Evolutionary conservation across 2,329 filamentous ascomycete genomes (phyloP).

Genomic region (Neonectria ditissima): DNA sequence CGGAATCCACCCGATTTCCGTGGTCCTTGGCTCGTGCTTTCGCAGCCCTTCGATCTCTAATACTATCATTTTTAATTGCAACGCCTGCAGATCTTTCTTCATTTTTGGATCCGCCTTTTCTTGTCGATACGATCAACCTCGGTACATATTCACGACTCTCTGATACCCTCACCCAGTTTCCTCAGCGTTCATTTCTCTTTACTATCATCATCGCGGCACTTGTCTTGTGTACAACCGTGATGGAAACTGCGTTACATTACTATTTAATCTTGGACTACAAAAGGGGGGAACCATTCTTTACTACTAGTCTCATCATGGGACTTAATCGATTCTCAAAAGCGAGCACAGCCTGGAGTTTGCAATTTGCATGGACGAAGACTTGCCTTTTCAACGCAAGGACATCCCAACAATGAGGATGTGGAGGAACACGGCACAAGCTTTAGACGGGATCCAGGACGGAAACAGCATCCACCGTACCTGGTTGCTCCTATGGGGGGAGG

Average conservation of each 20-base stretch:
- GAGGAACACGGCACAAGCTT: constrained; percentile 7
- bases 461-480: neutral
- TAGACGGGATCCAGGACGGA: constrained; percentile 10
- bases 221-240: constrained; percentile 17
- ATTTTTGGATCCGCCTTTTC: constrained; percentile 20
- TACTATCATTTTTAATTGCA: constrained; percentile 34
- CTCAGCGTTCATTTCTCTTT: constrained; percentile 12
- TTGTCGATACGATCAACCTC: constrained; percentile 35
- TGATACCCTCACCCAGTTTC: constrained; percentile 40
- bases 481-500: no score
- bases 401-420: constrained; percentile 11
- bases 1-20: neutral
- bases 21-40: neutral
- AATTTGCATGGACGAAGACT: constrained; percentile 25
- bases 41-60: constrained; percentile 1
- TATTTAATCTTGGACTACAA: constrained; percentile 30
- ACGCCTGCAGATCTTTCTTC: constrained; percentile 29
- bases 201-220: neutral
- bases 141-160: constrained; percentile 42
- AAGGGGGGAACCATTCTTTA: constrained; percentile 10
- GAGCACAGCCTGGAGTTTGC: constrained; percentile 42
- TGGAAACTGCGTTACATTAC: constrained; percentile 18
- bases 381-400: constrained; percentile 4
- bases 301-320: constrained; percentile 23
- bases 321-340: constrained; percentile 31